These are phyloP conservation scores for Cercospora berteroae DNA, from an alignment of 2,329 filamentous ascomycete species.

Conservation along the genomic window DNA sequence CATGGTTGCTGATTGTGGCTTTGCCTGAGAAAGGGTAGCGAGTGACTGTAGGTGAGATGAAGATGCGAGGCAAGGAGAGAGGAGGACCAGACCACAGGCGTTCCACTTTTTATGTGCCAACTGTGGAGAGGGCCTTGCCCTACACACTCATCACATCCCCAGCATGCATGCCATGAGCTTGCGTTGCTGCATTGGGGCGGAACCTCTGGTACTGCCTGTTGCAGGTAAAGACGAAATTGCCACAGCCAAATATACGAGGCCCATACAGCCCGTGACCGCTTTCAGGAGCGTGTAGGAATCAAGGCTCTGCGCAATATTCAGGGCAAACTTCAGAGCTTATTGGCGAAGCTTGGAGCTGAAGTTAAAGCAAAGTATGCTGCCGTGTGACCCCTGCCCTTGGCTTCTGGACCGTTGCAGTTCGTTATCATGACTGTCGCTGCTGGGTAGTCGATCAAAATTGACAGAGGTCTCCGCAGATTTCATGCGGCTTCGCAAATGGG, in stretches of 20 bases:
- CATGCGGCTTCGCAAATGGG: background rate
- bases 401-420: background rate
- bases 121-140: background rate
- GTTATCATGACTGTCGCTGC: background rate
- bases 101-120: background rate
- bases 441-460: background rate
- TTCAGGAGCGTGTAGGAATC: background rate
- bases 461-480: background rate
- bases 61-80: background rate
- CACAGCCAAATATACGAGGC: background rate
- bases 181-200: background rate
- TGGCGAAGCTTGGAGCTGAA: background rate
- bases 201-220: background rate
- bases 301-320: background rate
- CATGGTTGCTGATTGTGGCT: background rate
- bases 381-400: background rate
- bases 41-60: background rate
- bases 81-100: background rate
- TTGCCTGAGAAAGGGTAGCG: background rate
- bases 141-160: background rate
- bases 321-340: background rate
- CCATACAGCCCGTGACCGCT: background rate
- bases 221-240: background rate
- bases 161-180: background rate
- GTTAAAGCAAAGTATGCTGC: background rate